Conservation (phyloP, 2,329 filamentous ascomycete genomes). For the Dichotomopilus funicola region DNA sequence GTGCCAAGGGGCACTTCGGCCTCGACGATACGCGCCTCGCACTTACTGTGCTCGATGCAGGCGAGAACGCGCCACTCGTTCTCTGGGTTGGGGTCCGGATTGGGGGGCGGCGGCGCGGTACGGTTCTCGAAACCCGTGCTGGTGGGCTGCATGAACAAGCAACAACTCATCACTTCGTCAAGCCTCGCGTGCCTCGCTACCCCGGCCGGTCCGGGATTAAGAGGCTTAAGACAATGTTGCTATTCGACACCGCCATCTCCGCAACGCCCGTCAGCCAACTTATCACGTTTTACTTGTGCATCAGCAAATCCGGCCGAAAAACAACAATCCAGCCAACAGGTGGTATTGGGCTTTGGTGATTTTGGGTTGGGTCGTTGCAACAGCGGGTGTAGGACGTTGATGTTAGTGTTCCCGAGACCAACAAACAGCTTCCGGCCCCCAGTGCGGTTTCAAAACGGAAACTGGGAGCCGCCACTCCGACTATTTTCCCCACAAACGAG, state of each 20-base stretch:
- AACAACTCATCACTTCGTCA: not conserved
- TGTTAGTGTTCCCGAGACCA: too few relatives aligned
- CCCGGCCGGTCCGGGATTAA: not conserved
- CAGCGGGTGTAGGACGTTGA: too few relatives aligned
- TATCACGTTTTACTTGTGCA: too few relatives aligned
- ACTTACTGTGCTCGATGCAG: slow-evolving; percentile 8
- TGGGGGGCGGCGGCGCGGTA: slow-evolving; percentile 3
- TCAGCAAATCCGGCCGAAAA: slow-evolving; percentile 1
- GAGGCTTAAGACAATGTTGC: not conserved
- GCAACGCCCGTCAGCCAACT: not conserved
- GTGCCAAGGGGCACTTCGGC: not conserved
- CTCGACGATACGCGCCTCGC: slow-evolving; percentile 7
- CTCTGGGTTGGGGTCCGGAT: not conserved
- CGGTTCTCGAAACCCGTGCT: slow-evolving; percentile 3
- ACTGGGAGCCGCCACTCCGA: too few relatives aligned
- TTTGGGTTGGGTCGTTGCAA: too few relatives aligned
- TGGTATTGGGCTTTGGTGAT: not conserved
- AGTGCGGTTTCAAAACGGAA: not conserved
- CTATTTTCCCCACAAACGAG: too few relatives aligned
- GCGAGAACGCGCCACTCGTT: not conserved
- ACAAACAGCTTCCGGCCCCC: not conserved
- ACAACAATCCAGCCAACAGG: slow-evolving; percentile 15
- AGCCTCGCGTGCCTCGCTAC: not conserved
- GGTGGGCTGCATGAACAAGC: not conserved
- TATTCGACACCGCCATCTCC: not conserved